These are phyloP conservation scores for Heterobasidion occidentale DNA, from an alignment of 1,284 basidiomycete species.

Conservation along the genomic window DNA sequence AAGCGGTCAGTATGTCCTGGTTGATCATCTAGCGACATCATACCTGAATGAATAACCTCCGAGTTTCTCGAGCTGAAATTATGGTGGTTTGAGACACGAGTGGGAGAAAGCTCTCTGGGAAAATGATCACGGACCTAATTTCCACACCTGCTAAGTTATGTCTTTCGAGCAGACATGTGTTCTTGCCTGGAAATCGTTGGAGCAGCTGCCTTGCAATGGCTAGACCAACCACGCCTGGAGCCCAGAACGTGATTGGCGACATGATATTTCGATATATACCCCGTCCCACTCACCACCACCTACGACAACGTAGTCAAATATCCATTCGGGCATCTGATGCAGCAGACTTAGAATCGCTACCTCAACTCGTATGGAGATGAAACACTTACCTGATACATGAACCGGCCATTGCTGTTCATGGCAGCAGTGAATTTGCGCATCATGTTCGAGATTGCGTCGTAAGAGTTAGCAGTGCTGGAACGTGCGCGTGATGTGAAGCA, in stretches of 20 bases:
- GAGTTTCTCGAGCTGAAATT: constrained; percentile 80
- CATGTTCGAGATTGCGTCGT: background rate
- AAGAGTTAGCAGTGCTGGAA: too few relatives aligned
- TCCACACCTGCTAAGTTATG: constrained; percentile 71
- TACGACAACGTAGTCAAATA: constrained; percentile 88
- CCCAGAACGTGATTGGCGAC: background rate
- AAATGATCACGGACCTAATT: constrained; percentile 52
- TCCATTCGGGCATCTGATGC: constrained; percentile 55
- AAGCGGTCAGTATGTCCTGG: background rate
- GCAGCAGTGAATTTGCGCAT: background rate
- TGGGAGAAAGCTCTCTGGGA: background rate
- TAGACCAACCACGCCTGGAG: constrained; percentile 77
- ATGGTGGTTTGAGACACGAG: background rate
- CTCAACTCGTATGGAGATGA: background rate
- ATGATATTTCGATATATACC: background rate
- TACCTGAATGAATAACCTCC: constrained; percentile 92
- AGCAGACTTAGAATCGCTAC: background rate
- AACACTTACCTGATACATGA: constrained; percentile 49
- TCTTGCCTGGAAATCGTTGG: constrained; percentile 58
- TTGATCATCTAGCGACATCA: constrained; percentile 8
- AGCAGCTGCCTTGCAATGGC: constrained; percentile 78
- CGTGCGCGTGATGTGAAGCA: too few relatives aligned
- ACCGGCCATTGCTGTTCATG: constrained; percentile 31
- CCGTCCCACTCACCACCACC: constrained; percentile 61
- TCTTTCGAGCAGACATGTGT: constrained; percentile 84